Conservation (phyloP, 257 asterid species). For the Striga asiatica region DNA sequence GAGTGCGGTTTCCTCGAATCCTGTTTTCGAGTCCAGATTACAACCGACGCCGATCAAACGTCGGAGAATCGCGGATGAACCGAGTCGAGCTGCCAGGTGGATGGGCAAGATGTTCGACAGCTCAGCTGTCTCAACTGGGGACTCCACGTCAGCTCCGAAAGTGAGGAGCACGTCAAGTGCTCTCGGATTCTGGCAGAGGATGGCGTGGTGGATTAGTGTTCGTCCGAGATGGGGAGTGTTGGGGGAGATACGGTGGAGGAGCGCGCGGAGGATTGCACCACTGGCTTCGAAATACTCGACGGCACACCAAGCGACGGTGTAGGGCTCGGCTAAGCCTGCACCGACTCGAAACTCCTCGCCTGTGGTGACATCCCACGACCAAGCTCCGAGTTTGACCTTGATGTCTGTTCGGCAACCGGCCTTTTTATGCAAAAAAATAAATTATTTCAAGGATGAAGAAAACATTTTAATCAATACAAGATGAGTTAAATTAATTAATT, state of each 20-base stretch:
- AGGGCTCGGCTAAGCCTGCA: conserved; percentile 75
- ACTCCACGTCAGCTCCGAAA: conserved; percentile 41
- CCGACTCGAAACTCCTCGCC: conserved; percentile 79
- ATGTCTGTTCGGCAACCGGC: conserved; percentile 51
- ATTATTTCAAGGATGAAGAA: no score
- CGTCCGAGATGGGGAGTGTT: conserved; percentile 54
- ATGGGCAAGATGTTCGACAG: conserved; percentile 24
- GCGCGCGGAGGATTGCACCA: conserved; percentile 48
- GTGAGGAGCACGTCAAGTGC: conserved; percentile 43
- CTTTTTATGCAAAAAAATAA: conserved; percentile 23
- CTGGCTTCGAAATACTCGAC: conserved; percentile 63
- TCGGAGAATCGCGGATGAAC: conserved; percentile 24
- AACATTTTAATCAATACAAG: no score
- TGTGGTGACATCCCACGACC: conserved; percentile 61
- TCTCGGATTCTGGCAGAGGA: conserved; percentile 42
- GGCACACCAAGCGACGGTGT: conserved; percentile 62
- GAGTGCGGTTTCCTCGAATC: conserved; percentile 46
- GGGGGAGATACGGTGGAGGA: conserved; percentile 47
- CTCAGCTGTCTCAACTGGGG: conserved; percentile 29
- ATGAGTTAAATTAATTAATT: no score
- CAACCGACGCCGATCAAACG: conserved; percentile 39
- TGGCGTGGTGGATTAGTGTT: conserved; percentile 52
- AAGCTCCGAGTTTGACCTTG: conserved; percentile 61
- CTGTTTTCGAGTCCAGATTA: conserved; percentile 39
- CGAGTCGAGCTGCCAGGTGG: conserved; percentile 50